These are phyloP conservation scores for Scytalidium lignicola DNA, from an alignment of 2,329 filamentous ascomycete species.

Conservation along the genomic window DNA sequence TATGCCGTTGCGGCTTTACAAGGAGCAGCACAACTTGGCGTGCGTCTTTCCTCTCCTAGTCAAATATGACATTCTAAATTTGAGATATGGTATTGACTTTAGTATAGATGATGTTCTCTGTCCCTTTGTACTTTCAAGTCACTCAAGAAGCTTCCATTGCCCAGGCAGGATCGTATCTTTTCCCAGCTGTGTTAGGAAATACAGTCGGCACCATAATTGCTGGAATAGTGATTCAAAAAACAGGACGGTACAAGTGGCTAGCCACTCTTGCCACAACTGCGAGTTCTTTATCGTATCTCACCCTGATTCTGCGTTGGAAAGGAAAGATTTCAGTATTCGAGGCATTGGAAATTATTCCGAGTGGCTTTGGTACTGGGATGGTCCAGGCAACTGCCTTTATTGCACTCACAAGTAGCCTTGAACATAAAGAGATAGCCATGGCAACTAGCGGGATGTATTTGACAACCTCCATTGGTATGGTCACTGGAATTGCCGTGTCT, in stretches of 20 bases:
- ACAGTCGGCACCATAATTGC: slow-evolving; percentile 57
- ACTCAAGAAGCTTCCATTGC: slow-evolving; percentile 53
- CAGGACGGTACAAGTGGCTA: slow-evolving; percentile 54
- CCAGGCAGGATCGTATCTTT: slow-evolving; percentile 52
- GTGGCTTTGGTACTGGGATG: slow-evolving; percentile 47
- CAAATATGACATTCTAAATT: not conserved
- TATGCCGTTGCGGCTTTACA: slow-evolving; percentile 50
- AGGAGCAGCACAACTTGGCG: slow-evolving; percentile 50
- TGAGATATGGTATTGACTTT: slow-evolving; percentile 1
- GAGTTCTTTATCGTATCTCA: slow-evolving; percentile 44
- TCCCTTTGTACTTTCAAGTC: slow-evolving; percentile 67
- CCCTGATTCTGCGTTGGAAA: slow-evolving; percentile 54
- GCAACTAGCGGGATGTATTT: slow-evolving; percentile 44
- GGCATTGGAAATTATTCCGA: slow-evolving; percentile 54
- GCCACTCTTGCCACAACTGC: slow-evolving; percentile 45
- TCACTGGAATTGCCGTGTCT: slow-evolving; percentile 16
- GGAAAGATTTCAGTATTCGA: slow-evolving; percentile 51
- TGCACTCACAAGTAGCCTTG: slow-evolving; percentile 40
- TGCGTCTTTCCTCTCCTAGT: slow-evolving; percentile 27
- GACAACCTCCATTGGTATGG: slow-evolving; percentile 17
- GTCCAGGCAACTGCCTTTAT: slow-evolving; percentile 42
- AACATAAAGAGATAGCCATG: slow-evolving; percentile 41
- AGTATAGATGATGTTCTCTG: slow-evolving; percentile 52
- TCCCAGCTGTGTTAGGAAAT: slow-evolving; percentile 65
- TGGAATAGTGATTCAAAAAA: slow-evolving; percentile 39